Base-by-base conservation (phyloP, 2,329 filamentous ascomycete species). In the Epichloe scottii region DNA sequence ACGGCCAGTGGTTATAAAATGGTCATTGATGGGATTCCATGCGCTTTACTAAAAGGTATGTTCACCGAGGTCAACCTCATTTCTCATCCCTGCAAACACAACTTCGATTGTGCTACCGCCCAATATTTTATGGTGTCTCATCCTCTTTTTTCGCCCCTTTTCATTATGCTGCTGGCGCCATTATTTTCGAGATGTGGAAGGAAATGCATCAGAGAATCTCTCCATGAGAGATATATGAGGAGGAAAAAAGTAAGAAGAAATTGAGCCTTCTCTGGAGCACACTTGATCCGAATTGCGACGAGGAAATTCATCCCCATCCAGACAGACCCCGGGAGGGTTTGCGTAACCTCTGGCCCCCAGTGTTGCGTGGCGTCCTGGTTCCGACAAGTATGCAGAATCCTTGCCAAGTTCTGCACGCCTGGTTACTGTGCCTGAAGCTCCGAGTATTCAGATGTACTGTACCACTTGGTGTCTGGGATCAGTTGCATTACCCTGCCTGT, bases 281-380 rank as follows among this genome's bases (percentile, higher is more conserved):
- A 26, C 38, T 34, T 14, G 46, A 49, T 12, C 5, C 46, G n/a
- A 42, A 10, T 17, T 35, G 38, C 17, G 12, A 48, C 42, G 38
- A 33, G 35, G 21, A 49, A 52, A 40, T 49, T n/a, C 46, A 30
- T 30, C 3, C 26, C 26, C 26, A 30, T 30, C 26, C 26, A 10
- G 26, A 30, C 26, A 49, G 42, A 46, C 50, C 34, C 46, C 19
- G 46, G 41, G 26, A 35, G 50, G 46, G 26, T 46, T 48, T 45
- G 57, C 57, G 56, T 56, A 57, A 58, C 56, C 35, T 50, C 26
- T 50, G n/a, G 8, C 33, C 55, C 55, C 58, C 52, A 42, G 53
- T 50, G 40, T 52, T 58, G 56, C 54, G 53, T 61, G 57, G 58
- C 59, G 55, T 59, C 40, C 48, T 58, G 49, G 51, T 59, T 58